A percentile compares a stretch with the other conserved stretches of the same genome.
phyloP scores from a whole-genome alignment of 2,329 filamentous ascomycete genomes.

The Penicillium sp. region DNA sequence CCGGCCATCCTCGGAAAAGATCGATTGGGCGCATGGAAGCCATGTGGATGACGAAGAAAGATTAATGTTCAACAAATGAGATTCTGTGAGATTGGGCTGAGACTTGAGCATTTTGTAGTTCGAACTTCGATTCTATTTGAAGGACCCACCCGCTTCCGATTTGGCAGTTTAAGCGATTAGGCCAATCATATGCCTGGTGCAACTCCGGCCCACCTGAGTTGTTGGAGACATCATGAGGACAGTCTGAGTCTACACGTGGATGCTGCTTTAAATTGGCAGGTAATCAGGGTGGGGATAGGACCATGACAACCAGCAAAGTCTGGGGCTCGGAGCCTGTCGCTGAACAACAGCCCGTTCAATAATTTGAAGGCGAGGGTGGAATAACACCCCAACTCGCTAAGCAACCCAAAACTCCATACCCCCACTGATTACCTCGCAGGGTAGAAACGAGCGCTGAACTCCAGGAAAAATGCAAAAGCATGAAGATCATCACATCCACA shows the following conservation, averaged over 20 bases:
- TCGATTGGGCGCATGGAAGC: slow-evolving; percentile 33
- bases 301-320: too few species aligned
- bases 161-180: slow-evolving; percentile 4
- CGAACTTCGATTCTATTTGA: background rate
- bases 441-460: background rate
- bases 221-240: background rate
- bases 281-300: too few species aligned
- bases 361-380: background rate
- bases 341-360: too few species aligned
- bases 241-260: too few species aligned
- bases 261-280: too few species aligned
- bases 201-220: background rate
- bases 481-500: background rate
- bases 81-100: too few species aligned
- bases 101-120: background rate
- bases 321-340: too few species aligned
- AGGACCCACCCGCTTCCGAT: slow-evolving; percentile 1
- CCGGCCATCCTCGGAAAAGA: slow-evolving; percentile 47
- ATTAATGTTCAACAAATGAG: background rate
- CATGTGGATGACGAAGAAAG: slow-evolving; percentile 2
- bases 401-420: background rate
- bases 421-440: background rate
- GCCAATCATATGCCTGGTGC: background rate
- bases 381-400: background rate
- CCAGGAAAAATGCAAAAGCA: slow-evolving; percentile 15